A percentile compares a stretch with the other conserved stretches of the same genome.
These are phyloP conservation scores for Komagataella mondaviorum DNA, from an alignment of 805 yeast genomes.

Conservation along the genomic window DNA sequence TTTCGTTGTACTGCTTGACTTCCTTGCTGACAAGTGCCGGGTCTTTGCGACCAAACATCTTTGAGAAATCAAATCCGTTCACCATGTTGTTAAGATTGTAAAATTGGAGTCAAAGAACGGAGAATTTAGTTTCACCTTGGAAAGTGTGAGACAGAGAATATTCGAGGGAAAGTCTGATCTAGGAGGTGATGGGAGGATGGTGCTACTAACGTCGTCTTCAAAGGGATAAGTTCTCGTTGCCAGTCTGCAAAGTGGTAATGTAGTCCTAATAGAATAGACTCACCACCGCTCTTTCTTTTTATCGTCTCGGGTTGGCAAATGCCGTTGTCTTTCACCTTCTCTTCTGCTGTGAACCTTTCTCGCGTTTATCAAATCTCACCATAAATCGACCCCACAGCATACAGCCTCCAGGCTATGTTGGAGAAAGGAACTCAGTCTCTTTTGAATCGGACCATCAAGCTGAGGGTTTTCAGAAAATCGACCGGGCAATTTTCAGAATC, in stretches of 20 bases:
- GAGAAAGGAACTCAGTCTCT: background rate
- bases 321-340: background rate
- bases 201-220: too few species aligned
- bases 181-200: background rate
- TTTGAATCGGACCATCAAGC: background rate
- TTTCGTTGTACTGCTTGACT: conserved; percentile 36
- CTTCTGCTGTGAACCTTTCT: background rate
- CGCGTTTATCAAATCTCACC: background rate
- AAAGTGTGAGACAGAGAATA: background rate
- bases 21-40: conserved; percentile 14
- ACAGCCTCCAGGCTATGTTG: background rate
- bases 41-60: conserved; percentile 14
- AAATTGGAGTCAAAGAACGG: background rate
- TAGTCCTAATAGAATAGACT: too few species aligned
- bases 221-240: too few species aligned
- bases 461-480: background rate
- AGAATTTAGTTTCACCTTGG: background rate
- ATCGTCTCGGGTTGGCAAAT: background rate
- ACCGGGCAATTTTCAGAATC: background rate
- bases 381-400: background rate
- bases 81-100: background rate
- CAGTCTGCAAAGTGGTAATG: too few species aligned
- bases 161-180: background rate
- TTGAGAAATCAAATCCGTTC: conserved; percentile 16
- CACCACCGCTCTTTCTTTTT: background rate